Evolutionary conservation across 2,329 filamentous ascomycete genomes (phyloP).

Genomic region (Colletotrichum somersetense): DNA sequence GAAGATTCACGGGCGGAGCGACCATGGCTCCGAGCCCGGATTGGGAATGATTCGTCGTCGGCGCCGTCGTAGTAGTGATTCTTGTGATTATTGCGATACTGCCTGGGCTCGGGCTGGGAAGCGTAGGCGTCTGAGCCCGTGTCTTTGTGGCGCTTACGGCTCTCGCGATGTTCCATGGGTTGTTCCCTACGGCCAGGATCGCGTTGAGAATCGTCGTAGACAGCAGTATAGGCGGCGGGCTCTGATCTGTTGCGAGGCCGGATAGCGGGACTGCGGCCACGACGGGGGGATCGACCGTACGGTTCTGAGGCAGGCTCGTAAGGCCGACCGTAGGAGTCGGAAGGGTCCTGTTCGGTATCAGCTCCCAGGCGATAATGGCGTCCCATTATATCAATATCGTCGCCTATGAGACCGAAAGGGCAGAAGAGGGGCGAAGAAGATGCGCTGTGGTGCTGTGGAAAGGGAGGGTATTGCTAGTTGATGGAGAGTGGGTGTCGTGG

Average conservation of each 20-base stretch:
- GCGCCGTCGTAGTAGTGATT: slow-evolving; percentile 16
- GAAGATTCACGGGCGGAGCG: slow-evolving; percentile 1
- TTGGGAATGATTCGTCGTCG: slow-evolving; percentile 9
- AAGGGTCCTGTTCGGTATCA: slow-evolving; percentile 25
- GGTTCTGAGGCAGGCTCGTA: slow-evolving; percentile 12
- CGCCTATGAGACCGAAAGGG: not conserved
- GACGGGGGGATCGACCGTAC: slow-evolving; percentile 17
- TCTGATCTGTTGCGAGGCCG: slow-evolving; percentile 34
- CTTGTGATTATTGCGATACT: slow-evolving; percentile 4
- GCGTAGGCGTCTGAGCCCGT: not conserved
- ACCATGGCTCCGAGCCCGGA: slow-evolving; percentile 28
- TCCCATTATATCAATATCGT: slow-evolving; percentile 19
- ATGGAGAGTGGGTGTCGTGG: not conserved
- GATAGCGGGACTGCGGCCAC: slow-evolving; percentile 32
- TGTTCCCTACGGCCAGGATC: slow-evolving; percentile 7
- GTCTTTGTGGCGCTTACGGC: slow-evolving; percentile 20
- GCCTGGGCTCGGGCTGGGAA: slow-evolving; percentile 8
- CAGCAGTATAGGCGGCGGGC: slow-evolving; percentile 18
- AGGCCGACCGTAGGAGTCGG: slow-evolving; percentile 8
- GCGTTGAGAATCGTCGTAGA: slow-evolving; percentile 8
- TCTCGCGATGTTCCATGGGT: not conserved
- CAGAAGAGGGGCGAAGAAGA: not conserved
- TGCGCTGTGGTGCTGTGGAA: not conserved
- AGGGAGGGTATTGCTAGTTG: not conserved
- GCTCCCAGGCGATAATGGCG: slow-evolving; percentile 23